These are phyloP conservation scores for Candida hispaniensis DNA, from an alignment of 805 yeast species.

Conservation along the genomic window DNA sequence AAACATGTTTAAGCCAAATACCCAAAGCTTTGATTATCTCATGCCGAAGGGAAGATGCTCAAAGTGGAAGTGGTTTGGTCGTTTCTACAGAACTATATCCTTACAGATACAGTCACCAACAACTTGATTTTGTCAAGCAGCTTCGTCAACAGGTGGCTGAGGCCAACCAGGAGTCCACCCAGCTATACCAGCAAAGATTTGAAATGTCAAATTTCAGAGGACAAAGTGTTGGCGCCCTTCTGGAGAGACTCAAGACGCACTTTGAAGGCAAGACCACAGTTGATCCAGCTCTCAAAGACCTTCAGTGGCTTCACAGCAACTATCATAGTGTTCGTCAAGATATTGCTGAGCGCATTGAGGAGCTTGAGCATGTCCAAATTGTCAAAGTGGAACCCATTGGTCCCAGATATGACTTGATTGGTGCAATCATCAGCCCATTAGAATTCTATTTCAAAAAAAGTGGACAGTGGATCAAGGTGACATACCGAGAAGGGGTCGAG, in stretches of 20 bases:
- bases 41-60: constrained; percentile 23
- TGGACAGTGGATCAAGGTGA: constrained; percentile 13
- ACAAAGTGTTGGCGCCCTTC: constrained; percentile 19
- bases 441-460: constrained; percentile 13
- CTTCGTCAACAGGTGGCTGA: constrained; percentile 13
- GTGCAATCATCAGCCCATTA: constrained; percentile 15
- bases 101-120: constrained; percentile 19
- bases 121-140: constrained; percentile 11
- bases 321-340: constrained; percentile 5
- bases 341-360: constrained; percentile 1
- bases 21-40: constrained; percentile 21
- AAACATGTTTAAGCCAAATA: constrained; percentile 19
- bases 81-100: constrained; percentile 21
- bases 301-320: constrained; percentile 1
- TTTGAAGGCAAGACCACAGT: constrained; percentile 13
- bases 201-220: constrained; percentile 19
- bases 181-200: constrained; percentile 16
- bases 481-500: constrained; percentile 4
- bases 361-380: constrained; percentile 4
- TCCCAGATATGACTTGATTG: constrained; percentile 13
- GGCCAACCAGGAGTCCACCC: constrained; percentile 16
- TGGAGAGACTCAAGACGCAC: constrained; percentile 16
- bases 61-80: constrained; percentile 21
- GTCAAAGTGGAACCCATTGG: constrained; percentile 4
- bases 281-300: background rate